phyloP scores from a whole-genome alignment of 2,329 filamentous ascomycete genomes.

The Orbilia javanica region DNA sequence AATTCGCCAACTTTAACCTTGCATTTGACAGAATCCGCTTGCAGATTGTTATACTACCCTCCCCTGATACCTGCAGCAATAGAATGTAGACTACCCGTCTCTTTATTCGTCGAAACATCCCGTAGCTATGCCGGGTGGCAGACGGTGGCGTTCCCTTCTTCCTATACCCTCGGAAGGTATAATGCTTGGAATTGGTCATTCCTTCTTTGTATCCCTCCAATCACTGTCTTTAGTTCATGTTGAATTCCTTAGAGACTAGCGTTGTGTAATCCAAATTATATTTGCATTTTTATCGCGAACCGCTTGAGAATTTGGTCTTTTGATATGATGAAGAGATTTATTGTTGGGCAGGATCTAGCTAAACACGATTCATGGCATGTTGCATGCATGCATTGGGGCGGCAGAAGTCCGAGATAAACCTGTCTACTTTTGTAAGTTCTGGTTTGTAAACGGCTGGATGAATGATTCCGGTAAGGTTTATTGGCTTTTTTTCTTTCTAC shows the following conservation, averaged over 20 bases:
- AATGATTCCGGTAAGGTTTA: neutral
- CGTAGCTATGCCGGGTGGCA: conserved; percentile 20
- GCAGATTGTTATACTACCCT: neutral
- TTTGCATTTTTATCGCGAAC: conserved; percentile 17
- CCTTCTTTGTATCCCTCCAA: neutral
- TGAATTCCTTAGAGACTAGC: neutral
- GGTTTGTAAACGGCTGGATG: neutral
- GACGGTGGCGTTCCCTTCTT: conserved; percentile 41
- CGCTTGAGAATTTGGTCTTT: conserved; percentile 2
- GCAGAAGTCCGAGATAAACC: neutral
- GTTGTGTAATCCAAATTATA: neutral
- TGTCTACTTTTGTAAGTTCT: conserved; percentile 7
- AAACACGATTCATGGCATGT: conserved; percentile 15
- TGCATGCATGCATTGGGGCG: neutral
- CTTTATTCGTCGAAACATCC: conserved; percentile 31
- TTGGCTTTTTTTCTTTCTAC: neutral
- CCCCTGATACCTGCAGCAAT: conserved; percentile 41
- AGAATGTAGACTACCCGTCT: conserved; percentile 13
- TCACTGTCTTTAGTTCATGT: neutral
- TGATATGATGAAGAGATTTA: too few species aligned
- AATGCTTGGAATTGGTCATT: conserved; percentile 25
- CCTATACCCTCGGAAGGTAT: neutral
- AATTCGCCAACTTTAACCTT: conserved; percentile 25
- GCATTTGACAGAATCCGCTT: conserved; percentile 18
- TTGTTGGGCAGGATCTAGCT: too few species aligned